Evolutionary conservation across 345 rosid species (phyloP), one percentile per base, ranked within the genome.

Genomic region (Lenwebbia sp.): DNA sequence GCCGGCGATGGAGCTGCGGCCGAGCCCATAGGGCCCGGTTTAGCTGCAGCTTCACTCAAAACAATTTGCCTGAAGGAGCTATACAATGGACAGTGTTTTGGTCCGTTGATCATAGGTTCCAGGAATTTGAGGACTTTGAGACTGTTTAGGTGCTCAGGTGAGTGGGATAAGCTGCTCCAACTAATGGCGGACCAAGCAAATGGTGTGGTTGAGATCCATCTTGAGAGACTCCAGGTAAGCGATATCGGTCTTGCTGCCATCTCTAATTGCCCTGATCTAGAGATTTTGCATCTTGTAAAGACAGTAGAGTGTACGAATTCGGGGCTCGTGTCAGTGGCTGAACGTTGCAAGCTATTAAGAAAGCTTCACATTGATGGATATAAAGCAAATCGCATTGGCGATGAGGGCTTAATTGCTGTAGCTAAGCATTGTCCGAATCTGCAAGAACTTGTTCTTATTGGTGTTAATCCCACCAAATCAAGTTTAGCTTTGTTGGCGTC

Each of bases 281-380:
- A 94, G 87, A 94, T 94, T 86, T 86, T 95, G 87, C 94, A 94
- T 60, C 95, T 94, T 41, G 96, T 94, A 5, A 94, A 93, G 86
- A 96, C 96, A 51, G 95, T 93, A 0, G 96, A 93, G 30, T 94
- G 98, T 83, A 92, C 96, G 26, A 94, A 95, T 84, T 84, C 82
- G 4, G 96, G 98, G 81, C 88, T 96, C 6, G 88, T 84, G 8
- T 86, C 92, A 2, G 85, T 94, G 4, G 93, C 94, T 2, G 94
- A 92, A 88, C 88, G 93, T 3, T 96, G 98, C 85, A 94, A 87
- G 85, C 87, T 92, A 44, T 81, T 94, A 75, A 91, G 95, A 84
- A 94, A 96, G 94, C 96, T 95, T 87, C 95, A 94, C 86, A 92
- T 94, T 15, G 98, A 95, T 92, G 97, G 97, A 53, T 92, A 93